Conservation (phyloP, 164 flowering plant species). For the grape (Vitis vinifera) region ASM3070453v1 NC_081806.1:11788501-11789000, state of each 20-base stretch:
- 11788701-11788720: constrained; percentile 1
- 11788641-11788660: neutral
- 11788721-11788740: constrained; percentile 7
- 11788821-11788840: neutral
- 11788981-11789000: too few species aligned
- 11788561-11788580: neutral
- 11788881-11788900: constrained; percentile 73
- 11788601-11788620: neutral
- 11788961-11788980: neutral
- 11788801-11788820: neutral
- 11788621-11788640: neutral
- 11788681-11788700: constrained; percentile 1
- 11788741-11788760: neutral
- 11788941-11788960: constrained; percentile 78
- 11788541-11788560: neutral
- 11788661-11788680: too few species aligned
- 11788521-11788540: too few species aligned
- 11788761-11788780: neutral
- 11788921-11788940: constrained; percentile 60
- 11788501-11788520: too few species aligned
- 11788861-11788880: neutral
- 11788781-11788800: neutral
- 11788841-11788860: neutral
- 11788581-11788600: neutral
- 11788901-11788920: constrained; percentile 63